Percentiles rank a stretch among this genome's conserved stretches.
Conservation (phyloP, 2,329 filamentous ascomycete species). For the Monosporascus sp. region DNA sequence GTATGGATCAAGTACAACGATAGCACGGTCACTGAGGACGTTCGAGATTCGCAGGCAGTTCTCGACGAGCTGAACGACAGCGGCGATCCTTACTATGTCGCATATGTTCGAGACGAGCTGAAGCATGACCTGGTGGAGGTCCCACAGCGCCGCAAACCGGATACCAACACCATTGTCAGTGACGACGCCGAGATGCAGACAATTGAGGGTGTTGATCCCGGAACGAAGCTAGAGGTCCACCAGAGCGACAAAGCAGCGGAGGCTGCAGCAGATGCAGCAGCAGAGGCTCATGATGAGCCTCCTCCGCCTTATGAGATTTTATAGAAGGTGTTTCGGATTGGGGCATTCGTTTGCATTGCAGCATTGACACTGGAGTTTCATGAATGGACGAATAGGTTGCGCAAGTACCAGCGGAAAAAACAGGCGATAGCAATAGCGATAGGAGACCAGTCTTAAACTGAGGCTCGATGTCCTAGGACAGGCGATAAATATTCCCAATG, state of each 20-base stretch:
- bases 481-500: no score
- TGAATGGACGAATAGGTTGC: no score
- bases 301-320: background rate
- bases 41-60: slow-evolving; percentile 59
- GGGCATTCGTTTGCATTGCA: no score
- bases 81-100: slow-evolving; percentile 78
- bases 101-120: slow-evolving; percentile 68
- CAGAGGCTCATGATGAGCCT: background rate
- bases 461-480: no score
- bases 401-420: no score
- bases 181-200: slow-evolving; percentile 18
- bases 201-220: slow-evolving; percentile 21
- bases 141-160: slow-evolving; percentile 29
- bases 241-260: background rate
- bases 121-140: slow-evolving; percentile 49
- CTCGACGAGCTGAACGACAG: slow-evolving; percentile 59
- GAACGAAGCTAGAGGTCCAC: background rate
- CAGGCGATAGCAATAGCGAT: no score
- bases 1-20: slow-evolving; percentile 97
- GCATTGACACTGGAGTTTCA: no score
- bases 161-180: background rate
- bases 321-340: background rate
- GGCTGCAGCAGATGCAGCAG: background rate
- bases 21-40: slow-evolving; percentile 64
- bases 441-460: no score